Conservation (phyloP, 176 grass and related monocot species). For the Aegilops speltoides region DNA sequence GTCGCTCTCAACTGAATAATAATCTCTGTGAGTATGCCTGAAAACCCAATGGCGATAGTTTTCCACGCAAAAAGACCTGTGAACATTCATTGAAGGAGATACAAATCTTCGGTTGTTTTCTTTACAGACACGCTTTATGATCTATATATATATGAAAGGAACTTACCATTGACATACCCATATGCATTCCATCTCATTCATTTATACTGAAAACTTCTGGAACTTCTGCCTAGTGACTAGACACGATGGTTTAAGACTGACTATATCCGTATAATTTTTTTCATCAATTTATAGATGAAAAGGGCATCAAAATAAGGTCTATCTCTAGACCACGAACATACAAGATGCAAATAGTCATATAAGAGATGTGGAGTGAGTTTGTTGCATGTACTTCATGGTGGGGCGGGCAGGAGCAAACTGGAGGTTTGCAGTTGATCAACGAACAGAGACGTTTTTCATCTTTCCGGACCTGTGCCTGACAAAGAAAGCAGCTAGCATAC, state of each 20-base stretch:
- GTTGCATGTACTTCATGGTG: conserved; percentile 22
- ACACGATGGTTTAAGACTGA: background rate
- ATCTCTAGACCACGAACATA: conserved; percentile 21
- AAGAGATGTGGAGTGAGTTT: conserved; percentile 12
- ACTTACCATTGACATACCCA: background rate
- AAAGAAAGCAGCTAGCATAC: conserved; percentile 82
- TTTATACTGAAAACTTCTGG: conserved; percentile 1
- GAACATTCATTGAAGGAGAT: background rate
- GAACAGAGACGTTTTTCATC: conserved; percentile 61
- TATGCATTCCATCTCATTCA: background rate
- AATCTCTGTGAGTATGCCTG: no score
- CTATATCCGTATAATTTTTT: conserved; percentile 10
- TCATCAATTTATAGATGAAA: conserved; percentile 17
- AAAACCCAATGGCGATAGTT: background rate
- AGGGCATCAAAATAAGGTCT: background rate
- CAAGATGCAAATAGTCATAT: conserved; percentile 34
- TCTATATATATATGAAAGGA: conserved; percentile 9
- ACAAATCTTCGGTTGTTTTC: conserved; percentile 8
- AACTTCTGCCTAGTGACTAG: background rate
- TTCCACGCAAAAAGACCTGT: background rate
- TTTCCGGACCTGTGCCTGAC: conserved; percentile 72
- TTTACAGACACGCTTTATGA: background rate
- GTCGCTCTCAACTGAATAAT: no score
- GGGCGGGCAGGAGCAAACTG: conserved; percentile 11
- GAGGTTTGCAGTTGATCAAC: conserved; percentile 42